Base-by-base conservation (phyloP, 2,329 filamentous ascomycete genomes). In the Arthrinium puccinioides region DNA sequence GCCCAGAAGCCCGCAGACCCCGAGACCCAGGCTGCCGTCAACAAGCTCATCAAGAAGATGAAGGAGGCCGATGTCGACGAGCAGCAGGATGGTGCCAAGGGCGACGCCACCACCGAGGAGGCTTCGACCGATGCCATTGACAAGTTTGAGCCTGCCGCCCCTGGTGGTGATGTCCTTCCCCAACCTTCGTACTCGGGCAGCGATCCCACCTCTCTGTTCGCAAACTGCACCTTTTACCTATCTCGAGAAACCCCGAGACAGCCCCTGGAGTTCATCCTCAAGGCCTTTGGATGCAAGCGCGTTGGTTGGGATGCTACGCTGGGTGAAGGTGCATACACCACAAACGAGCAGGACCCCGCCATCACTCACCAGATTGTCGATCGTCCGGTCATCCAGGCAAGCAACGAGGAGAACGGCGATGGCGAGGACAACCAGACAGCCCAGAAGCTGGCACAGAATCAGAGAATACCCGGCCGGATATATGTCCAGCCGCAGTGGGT, bases 401-500 rank as follows among this genome's bases (percentile, higher is more conserved):
- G 67, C 4, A 62, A 66, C 25, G 67, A 70, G 21, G 68, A 71
- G 38, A 63, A 69, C 32, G 67, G 60, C 15, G 66, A 66, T 30
- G 66, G 50, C 20, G 72, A 75, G 45, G 78, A 82, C 50, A 81
- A 74, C 61, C 77, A 76, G 63, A 84, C 69, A 44, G 66, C 66
- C 32, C 75, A 72, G 57, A 76, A 72, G 57, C 63, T 79, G 38
- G 68, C 59, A 19, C 61, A 61, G 41, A 84, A 86, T 53, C 79
- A 79, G 45, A 79, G 88, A 43, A 83, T 97, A 44, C 88, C 90
- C n/a, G 90, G 90, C 24, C 76, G 92, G 47, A 87, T 80, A 45
- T 98, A 98, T 51, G 67, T 98, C 39, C 92, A 98, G 66, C 92
- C 92, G 15, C 92, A 98, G 59, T 98, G 94, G 90, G 80, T 98